These are phyloP conservation scores for Spinellus fusiger DNA, from an alignment of 192 early-diverging fungal genomes.

Conservation along the genomic window DNA sequence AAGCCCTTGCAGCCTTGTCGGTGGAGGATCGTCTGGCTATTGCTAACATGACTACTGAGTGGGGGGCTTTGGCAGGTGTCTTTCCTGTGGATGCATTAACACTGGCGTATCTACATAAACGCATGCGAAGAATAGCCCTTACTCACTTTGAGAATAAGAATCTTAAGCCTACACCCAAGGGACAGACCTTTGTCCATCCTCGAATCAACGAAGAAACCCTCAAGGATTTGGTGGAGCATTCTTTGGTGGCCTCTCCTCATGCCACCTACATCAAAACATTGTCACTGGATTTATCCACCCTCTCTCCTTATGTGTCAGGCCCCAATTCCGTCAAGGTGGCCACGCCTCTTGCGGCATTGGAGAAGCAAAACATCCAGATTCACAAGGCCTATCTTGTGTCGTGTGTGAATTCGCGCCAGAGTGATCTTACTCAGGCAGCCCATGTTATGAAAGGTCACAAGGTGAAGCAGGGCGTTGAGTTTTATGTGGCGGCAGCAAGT, in stretches of 20 bases:
- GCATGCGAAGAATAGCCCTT: constrained; percentile 48
- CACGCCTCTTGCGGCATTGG: constrained; percentile 68
- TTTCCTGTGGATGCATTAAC: constrained; percentile 88
- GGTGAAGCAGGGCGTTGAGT: constrained; percentile 76
- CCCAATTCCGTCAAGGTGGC: constrained; percentile 97
- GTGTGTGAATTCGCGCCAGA: constrained; percentile 90
- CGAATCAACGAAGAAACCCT: constrained; percentile 49
- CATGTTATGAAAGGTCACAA: constrained; percentile 67
- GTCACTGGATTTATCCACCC: constrained; percentile 79
- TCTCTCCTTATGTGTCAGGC: constrained; percentile 86
- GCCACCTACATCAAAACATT: constrained; percentile 82
- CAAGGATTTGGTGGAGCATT: constrained; percentile 32
- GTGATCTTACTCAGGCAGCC: constrained; percentile 86
- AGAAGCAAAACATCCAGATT: constrained; percentile 69
- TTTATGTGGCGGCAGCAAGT: constrained; percentile 94
- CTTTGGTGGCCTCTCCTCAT: constrained; percentile 44
- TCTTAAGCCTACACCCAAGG: constrained; percentile 32
- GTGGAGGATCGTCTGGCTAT: constrained; percentile 93
- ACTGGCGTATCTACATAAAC: constrained; percentile 62
- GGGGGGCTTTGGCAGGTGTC: constrained; percentile 96
- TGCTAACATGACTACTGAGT: constrained; percentile 99
- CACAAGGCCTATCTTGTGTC: constrained; percentile 97
- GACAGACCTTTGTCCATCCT: constrained; percentile 46
- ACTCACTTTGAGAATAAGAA: constrained; percentile 50
- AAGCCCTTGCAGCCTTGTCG: constrained; percentile 52